Percentiles rank a stretch among this genome's conserved stretches.
Evolutionary conservation across 2,329 filamentous ascomycete species (phyloP).

Genomic region (Cladorrhinum sp.): DNA sequence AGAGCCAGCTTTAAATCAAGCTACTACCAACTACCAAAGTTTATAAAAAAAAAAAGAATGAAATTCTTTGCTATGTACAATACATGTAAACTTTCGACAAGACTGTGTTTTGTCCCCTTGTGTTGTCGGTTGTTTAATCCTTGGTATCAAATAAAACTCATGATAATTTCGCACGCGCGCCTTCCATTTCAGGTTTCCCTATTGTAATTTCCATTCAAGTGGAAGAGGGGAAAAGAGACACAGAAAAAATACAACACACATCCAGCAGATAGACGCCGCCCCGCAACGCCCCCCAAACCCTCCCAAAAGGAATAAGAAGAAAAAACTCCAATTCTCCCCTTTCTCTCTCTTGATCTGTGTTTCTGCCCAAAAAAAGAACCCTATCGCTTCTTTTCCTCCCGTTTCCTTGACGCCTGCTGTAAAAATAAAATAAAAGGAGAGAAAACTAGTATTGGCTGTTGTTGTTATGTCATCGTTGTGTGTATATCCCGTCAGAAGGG

Average conservation of each 20-base stretch:
- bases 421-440: slow-evolving; percentile 2
- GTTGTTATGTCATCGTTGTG: not conserved
- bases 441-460: not conserved
- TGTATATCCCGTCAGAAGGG: not conserved
- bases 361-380: no score
- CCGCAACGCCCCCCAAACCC: slow-evolving; percentile 15
- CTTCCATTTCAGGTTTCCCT: no score
- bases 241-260: not conserved
- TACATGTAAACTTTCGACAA: not conserved
- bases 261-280: slow-evolving; percentile 6
- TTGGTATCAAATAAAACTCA: not conserved
- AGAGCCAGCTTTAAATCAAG: no score
- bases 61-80: not conserved
- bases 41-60: not conserved
- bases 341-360: not conserved
- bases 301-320: not conserved
- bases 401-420: slow-evolving; percentile 1
- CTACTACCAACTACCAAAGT: no score
- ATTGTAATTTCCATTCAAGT: not conserved
- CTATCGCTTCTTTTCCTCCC: not conserved
- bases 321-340: not conserved
- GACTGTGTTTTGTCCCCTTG: no score
- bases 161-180: not conserved
- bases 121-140: not conserved
- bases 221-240: not conserved